Percentiles rank a stretch among this genome's conserved stretches.
These are phyloP conservation scores for Pulveroboletus sp. DNA, from an alignment of 768 basidiomycete species.

Conservation along the genomic window DNA sequence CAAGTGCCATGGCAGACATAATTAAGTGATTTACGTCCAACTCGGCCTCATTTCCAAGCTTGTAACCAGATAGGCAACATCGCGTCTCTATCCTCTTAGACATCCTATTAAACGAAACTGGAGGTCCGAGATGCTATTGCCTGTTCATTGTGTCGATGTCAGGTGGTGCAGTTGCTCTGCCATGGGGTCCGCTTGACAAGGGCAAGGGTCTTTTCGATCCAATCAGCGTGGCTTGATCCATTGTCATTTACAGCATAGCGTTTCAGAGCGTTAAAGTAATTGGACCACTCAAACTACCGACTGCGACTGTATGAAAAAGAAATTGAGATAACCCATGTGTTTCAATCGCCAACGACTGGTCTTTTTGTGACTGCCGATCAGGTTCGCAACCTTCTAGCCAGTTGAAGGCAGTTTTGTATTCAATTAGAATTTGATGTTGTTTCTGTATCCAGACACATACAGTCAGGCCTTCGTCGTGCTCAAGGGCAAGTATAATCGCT, in stretches of 20 bases:
- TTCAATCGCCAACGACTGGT: too few species aligned
- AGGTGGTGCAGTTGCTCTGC: constrained; percentile 27
- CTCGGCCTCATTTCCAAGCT: constrained; percentile 19
- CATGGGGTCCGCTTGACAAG: constrained; percentile 26
- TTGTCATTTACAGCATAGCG: not conserved
- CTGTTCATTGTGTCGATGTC: not conserved
- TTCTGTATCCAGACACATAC: too few species aligned
- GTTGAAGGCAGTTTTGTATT: too few species aligned
- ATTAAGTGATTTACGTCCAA: constrained; percentile 18
- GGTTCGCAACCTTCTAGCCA: too few species aligned
- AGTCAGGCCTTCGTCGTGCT: too few species aligned
- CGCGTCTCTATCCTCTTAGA: constrained; percentile 20
- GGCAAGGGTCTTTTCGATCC: constrained; percentile 21
- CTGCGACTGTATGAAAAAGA: not conserved
- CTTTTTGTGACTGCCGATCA: too few species aligned
- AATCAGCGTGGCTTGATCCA: constrained; percentile 2
- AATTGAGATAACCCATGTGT: not conserved
- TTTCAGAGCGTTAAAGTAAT: constrained; percentile 1
- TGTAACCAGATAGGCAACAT: constrained; percentile 10
- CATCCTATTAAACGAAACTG: constrained; percentile 5
- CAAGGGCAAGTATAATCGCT: too few species aligned
- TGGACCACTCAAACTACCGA: constrained; percentile 11
- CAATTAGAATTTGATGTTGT: too few species aligned
- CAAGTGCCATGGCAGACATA: not conserved
- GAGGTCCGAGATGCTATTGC: constrained; percentile 12